Conservation (phyloP, 1,284 basidiomycete species). For the Leccinum solheimii region DNA sequence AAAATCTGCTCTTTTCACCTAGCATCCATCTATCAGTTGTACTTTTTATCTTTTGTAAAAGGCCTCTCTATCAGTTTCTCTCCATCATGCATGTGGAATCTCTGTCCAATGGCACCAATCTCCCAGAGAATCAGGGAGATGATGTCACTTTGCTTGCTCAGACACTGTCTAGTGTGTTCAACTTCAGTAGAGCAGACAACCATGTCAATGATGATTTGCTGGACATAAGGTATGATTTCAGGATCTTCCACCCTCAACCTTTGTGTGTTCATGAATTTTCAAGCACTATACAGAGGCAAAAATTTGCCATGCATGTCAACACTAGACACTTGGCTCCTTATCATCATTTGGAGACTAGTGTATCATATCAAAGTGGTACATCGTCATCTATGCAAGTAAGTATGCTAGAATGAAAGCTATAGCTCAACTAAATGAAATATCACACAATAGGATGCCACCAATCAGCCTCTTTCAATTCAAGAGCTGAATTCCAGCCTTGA, state of each 20-base stretch:
- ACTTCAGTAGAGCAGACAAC: not conserved
- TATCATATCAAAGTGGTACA: not conserved
- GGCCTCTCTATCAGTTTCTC: not conserved
- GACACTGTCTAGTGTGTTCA: not conserved
- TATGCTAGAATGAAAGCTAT: accelerated
- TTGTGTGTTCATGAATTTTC: not conserved
- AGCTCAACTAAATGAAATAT: not conserved
- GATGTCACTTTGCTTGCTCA: not conserved
- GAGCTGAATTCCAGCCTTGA: not conserved
- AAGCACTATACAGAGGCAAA: constrained; percentile 7
- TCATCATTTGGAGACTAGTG: not conserved
- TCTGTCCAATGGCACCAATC: not conserved
- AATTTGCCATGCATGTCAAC: constrained; percentile 18
- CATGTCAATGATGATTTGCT: not conserved
- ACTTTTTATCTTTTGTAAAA: not conserved
- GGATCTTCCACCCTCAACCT: not conserved
- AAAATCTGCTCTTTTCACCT: not conserved
- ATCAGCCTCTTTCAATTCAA: not conserved
- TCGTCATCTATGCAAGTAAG: constrained; percentile 8
- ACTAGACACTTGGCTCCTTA: constrained; percentile 15
- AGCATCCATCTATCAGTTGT: not conserved
- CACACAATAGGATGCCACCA: not conserved
- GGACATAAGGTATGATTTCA: constrained; percentile 7
- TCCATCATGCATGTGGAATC: constrained; percentile 8
- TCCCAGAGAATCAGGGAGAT: not conserved